Evolutionary conservation across 2,329 filamentous ascomycete genomes (phyloP).

Genomic region (Pyrenophora teres): DNA sequence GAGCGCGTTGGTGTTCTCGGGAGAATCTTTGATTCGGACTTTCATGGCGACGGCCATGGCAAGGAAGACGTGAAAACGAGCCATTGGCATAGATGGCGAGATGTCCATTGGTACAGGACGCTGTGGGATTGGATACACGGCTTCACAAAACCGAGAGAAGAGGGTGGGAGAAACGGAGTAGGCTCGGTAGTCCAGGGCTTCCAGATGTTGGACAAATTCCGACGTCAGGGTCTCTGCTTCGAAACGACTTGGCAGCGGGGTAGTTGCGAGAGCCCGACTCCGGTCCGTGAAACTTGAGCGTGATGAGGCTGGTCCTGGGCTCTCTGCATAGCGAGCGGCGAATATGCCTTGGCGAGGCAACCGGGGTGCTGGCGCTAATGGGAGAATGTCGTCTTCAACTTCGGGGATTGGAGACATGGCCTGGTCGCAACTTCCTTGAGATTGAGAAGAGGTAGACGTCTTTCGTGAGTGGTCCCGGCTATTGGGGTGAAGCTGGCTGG

Average conservation of each 20-base stretch:
- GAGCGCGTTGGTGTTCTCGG: conserved; percentile 38
- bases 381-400: conserved; percentile 37
- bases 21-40: conserved; percentile 34
- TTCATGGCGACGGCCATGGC: conserved; percentile 47
- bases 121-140: conserved; percentile 39
- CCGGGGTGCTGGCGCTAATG: conserved; percentile 32
- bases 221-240: conserved; percentile 45
- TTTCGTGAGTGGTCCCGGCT: conserved; percentile 34
- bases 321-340: conserved; percentile 31
- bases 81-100: conserved; percentile 38
- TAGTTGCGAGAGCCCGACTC: conserved; percentile 39
- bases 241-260: conserved; percentile 41
- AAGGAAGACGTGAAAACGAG: conserved; percentile 44
- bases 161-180: conserved; percentile 33
- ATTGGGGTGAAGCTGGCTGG: conserved; percentile 28
- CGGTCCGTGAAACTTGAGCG: conserved; percentile 40
- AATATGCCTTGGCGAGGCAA: conserved; percentile 41
- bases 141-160: conserved; percentile 39
- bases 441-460: conserved; percentile 42
- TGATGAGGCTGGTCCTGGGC: conserved; percentile 31
- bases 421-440: conserved; percentile 37
- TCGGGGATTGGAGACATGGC: conserved; percentile 35
- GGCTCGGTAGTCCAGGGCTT: conserved; percentile 29
- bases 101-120: conserved; percentile 21
- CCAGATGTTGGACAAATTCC: conserved; percentile 40